Evolutionary conservation across 345 rosid species (phyloP).

Genomic region (Ailanthus altissimus): DNA sequence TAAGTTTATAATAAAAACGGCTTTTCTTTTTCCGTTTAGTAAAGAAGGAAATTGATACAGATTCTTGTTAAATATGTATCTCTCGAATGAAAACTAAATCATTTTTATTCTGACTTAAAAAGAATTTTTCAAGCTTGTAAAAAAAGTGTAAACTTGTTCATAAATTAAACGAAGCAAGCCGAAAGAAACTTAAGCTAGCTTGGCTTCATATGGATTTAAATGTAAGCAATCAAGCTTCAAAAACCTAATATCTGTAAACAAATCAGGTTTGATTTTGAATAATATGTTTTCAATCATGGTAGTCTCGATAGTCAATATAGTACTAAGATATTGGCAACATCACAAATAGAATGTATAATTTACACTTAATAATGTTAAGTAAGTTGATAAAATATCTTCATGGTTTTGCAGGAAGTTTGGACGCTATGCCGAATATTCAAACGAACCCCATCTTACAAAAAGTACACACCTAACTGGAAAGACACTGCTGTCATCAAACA

Average conservation of each 20-base stretch:
- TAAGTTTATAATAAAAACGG: too few species aligned
- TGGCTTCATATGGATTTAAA: not conserved
- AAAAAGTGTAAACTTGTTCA: too few species aligned
- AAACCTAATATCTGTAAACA: not conserved
- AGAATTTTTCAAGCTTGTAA: too few species aligned
- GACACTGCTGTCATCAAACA: conserved; percentile 23
- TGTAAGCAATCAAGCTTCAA: not conserved
- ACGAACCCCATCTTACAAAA: conserved; percentile 49
- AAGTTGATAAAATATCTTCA: too few species aligned
- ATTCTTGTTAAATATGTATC: not conserved
- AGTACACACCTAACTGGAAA: conserved; percentile 35
- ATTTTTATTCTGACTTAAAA: not conserved
- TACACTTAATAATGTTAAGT: too few species aligned
- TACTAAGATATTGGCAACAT: not conserved
- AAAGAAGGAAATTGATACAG: not conserved
- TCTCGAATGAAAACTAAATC: not conserved
- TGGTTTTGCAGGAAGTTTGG: conserved; percentile 68
- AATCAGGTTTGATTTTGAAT: not conserved
- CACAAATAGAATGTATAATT: not conserved
- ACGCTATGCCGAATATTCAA: conserved; percentile 80
- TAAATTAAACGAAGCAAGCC: too few species aligned
- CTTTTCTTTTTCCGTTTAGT: too few species aligned
- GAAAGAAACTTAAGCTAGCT: not conserved
- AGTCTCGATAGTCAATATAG: not conserved
- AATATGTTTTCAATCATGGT: not conserved